Base-by-base conservation (phyloP, 345 rosid genomes). In the Ceriops decandra region DNA sequence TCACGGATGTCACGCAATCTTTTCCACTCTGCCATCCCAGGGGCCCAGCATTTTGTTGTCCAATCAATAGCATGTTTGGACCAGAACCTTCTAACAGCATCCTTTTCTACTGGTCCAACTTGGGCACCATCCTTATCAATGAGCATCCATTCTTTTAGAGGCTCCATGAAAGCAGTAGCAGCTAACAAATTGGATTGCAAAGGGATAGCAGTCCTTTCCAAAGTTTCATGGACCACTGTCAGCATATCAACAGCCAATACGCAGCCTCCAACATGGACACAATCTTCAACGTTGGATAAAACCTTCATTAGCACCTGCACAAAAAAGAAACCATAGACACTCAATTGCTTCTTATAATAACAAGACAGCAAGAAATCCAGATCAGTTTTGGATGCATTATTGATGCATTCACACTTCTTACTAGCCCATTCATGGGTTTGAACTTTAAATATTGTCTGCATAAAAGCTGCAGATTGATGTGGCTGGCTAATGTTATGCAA, bases 131-230 rank as follows among this genome's bases (percentile, higher is more conserved):
- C 82, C 69, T 87, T 84, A 74, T 86, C 92, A 60, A 84, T 69
- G 75, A 86, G 88, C 90, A 87, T 88, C 99, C 99, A 95, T 81
- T 95, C 99, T 84, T 95, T 95, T 33, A 87, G 92, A 38, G 99
- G 92, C 80, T 95, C 99, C 99, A 95, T 90, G 82, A 95, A 95
- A 62, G 99, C 99, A 76, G 93, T 86, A 64, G 99, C 97, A 69
- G 99, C 99, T 76, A 95, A 83, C 79, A 95, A 78, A 78, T 95
- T 95, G 54, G 99, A 95, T 60, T 95, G 99, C 63, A 92, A 82
- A 70, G 99, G 99, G 72, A 90, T 95, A 62, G 91, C 90, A 36
- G 98, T 95, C 82, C 99, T 88, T 72, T 95, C 99, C 56, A 97
- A 92, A 80, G 96, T 85, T 91, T 87, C 99, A 74, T 95, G 99